These are phyloP conservation scores for Rosa rugosa DNA, from an alignment of 306 rosid species.

Conservation along the genomic window DNA sequence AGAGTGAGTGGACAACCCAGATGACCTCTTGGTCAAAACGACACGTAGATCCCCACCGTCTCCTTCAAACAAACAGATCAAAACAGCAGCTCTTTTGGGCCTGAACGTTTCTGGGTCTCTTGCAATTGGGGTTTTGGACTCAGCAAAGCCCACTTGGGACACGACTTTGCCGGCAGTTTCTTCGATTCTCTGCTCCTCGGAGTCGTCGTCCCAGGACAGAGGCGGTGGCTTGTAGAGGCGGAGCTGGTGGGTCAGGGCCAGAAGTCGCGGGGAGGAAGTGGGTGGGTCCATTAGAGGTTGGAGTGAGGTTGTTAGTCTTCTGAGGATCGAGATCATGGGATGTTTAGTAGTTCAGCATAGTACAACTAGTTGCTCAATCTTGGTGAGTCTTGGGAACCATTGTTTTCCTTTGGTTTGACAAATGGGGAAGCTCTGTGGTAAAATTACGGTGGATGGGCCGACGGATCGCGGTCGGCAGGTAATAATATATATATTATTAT, in stretches of 20 bases:
- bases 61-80: slow-evolving; percentile 89
- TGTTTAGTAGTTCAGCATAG: neutral
- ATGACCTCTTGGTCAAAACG: slow-evolving; percentile 80
- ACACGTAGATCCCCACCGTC: slow-evolving; percentile 84
- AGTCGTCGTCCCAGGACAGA: slow-evolving; percentile 52
- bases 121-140: slow-evolving; percentile 60
- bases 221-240: slow-evolving; percentile 77
- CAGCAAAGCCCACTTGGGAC: slow-evolving; percentile 79
- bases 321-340: slow-evolving; percentile 60
- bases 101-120: slow-evolving; percentile 47
- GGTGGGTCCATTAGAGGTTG: slow-evolving; percentile 55
- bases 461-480: no score
- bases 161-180: no score
- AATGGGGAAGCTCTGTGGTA: no score
- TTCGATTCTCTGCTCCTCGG: slow-evolving; percentile 31
- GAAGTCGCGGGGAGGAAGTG: slow-evolving; percentile 44
- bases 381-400: no score
- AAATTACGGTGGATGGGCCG: no score
- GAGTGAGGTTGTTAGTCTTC: slow-evolving; percentile 36
- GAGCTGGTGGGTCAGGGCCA: slow-evolving; percentile 71
- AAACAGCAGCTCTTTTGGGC: slow-evolving; percentile 84
- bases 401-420: no score
- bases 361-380: no score
- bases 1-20: slow-evolving; percentile 72
- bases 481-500: no score